A percentile compares a stretch with the other conserved stretches of the same genome.
Evolutionary conservation across 2,329 filamentous ascomycete species (phyloP).

Genomic region (Talaromyces marneffei): DNA sequence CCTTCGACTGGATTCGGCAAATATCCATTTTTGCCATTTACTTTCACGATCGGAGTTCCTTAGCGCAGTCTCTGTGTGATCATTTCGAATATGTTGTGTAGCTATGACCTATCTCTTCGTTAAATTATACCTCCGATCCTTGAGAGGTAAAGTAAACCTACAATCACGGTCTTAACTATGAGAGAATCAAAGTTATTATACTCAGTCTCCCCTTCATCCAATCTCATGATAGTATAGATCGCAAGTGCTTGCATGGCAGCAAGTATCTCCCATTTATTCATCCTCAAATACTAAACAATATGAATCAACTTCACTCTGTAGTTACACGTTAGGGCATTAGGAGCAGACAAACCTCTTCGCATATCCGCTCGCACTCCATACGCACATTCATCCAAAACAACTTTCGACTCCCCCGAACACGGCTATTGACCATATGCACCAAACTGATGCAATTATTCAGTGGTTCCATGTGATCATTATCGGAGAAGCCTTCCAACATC

Average conservation of each 20-base stretch:
- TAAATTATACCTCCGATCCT: not conserved
- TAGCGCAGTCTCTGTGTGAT: not conserved
- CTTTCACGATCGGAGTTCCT: slow-evolving; percentile 19
- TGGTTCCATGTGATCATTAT: slow-evolving; percentile 29
- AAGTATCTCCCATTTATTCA: slow-evolving; percentile 37
- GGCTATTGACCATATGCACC: slow-evolving; percentile 35
- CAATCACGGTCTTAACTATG: slow-evolving; percentile 31
- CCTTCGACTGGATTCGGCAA: slow-evolving; percentile 32
- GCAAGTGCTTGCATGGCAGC: slow-evolving; percentile 41
- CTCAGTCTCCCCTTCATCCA: slow-evolving; percentile 43
- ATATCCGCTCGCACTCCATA: slow-evolving; percentile 39
- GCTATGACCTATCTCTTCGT: not conserved
- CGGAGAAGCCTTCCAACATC: slow-evolving; percentile 15
- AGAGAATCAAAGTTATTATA: slow-evolving; percentile 40
- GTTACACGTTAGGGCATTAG: not conserved
- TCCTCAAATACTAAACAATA: slow-evolving; percentile 21
- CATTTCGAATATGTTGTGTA: not conserved
- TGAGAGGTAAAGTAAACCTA: slow-evolving; percentile 18
- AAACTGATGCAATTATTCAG: slow-evolving; percentile 40
- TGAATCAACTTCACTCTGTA: not conserved
- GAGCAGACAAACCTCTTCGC: slow-evolving; percentile 27
- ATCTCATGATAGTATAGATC: slow-evolving; percentile 40
- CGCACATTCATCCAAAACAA: slow-evolving; percentile 44
- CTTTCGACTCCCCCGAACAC: slow-evolving; percentile 31
- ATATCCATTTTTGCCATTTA: slow-evolving; percentile 40